Evolutionary conservation across 1,284 basidiomycete genomes (phyloP).

Genomic region (Naganishia sp.): DNA sequence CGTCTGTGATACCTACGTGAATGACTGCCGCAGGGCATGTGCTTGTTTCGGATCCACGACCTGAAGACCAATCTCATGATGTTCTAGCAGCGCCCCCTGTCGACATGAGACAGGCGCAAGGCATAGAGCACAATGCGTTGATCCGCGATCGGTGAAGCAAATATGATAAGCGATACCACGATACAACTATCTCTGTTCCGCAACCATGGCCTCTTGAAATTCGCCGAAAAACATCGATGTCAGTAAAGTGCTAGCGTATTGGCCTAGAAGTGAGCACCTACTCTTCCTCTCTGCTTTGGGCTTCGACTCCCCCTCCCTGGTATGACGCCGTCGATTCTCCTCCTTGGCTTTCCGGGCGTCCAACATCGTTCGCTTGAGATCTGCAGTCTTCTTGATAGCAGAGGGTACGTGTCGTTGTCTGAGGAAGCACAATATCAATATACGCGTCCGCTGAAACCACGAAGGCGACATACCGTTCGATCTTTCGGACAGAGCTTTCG

Average conservation of each 20-base stretch:
- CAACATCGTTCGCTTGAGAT: slow-evolving; percentile 90
- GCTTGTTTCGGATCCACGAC: too few relatives aligned
- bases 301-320: slow-evolving; percentile 78
- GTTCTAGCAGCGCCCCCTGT: too few relatives aligned
- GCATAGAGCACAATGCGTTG: too few relatives aligned
- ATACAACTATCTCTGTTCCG: slow-evolving; percentile 65
- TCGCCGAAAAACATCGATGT: slow-evolving; percentile 6
- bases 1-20: too few relatives aligned
- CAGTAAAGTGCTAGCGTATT: neutral
- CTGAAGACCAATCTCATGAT: too few relatives aligned
- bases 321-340: slow-evolving; percentile 85
- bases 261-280: slow-evolving; percentile 37
- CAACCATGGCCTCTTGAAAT: slow-evolving; percentile 64
- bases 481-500: slow-evolving; percentile 76
- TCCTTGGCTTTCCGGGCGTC: slow-evolving; percentile 89
- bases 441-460: neutral
- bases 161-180: neutral
- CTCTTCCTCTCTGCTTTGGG: slow-evolving; percentile 89
- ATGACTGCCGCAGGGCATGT: too few relatives aligned
- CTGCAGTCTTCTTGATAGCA: slow-evolving; percentile 80
- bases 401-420: slow-evolving; percentile 83
- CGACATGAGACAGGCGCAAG: too few relatives aligned
- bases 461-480: slow-evolving; percentile 62
- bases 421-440: neutral
- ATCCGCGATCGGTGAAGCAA: neutral